Percentiles rank a stretch among this genome's conserved stretches.
These are phyloP conservation scores for Aspergillus kassunensis DNA, from an alignment of 495 filamentous ascomycete genomes.

Conservation along the genomic window DNA sequence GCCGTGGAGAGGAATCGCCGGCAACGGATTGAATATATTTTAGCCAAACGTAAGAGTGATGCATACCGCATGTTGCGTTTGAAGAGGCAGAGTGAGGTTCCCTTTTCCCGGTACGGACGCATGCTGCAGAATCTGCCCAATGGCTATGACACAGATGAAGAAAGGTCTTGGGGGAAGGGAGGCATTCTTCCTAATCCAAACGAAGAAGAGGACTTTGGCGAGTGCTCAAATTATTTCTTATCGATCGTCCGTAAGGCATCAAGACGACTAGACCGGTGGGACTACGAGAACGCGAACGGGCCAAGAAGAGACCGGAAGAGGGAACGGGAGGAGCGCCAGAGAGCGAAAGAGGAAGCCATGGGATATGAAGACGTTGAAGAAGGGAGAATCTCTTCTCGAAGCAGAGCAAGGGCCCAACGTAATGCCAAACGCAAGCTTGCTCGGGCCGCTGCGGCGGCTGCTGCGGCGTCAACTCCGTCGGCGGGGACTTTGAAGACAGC, in stretches of 20 bases:
- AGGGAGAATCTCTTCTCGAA: conserved; percentile 18
- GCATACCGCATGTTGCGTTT: conserved; percentile 58
- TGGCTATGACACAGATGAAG: conserved; percentile 78
- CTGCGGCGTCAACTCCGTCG: conserved; percentile 24
- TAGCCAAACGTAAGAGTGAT: conserved; percentile 64
- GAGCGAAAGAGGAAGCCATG: conserved; percentile 19
- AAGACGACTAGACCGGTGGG: conserved; percentile 73
- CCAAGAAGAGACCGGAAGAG: conserved; percentile 41
- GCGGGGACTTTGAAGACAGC: conserved; percentile 9
- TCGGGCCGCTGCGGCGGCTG: conserved; percentile 20
- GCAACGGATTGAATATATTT: conserved; percentile 80
- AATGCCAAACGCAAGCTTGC: conserved; percentile 39
- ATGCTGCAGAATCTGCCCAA: conserved; percentile 64
- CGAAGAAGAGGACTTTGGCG: conserved; percentile 73
- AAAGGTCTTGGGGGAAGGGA: conserved; percentile 53
- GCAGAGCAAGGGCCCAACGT: conserved; percentile 22
- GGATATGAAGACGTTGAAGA: conserved; percentile 15
- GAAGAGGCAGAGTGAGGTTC: conserved; percentile 56
- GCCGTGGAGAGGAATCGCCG: conserved; percentile 87
- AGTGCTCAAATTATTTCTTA: conserved; percentile 67
- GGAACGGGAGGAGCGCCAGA: conserved; percentile 43
- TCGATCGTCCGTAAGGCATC: conserved; percentile 65
- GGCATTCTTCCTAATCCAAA: conserved; percentile 64
- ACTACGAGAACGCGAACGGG: conserved; percentile 50
- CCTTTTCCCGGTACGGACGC: conserved; percentile 61